These are phyloP conservation scores for Trifolium pratense DNA, from an alignment of 306 rosid species.

Conservation along the genomic window DNA sequence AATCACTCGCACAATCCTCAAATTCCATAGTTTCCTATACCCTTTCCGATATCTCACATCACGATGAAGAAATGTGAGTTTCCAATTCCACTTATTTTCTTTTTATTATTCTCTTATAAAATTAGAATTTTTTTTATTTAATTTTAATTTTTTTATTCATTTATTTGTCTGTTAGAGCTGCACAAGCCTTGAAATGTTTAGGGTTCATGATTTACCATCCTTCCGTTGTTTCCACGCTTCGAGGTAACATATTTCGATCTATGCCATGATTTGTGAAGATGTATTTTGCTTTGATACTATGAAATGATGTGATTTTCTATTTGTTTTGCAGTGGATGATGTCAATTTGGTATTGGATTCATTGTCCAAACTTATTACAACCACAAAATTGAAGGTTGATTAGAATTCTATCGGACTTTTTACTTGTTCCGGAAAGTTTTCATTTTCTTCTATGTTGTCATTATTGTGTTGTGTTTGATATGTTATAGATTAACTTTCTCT, in stretches of 20 bases:
- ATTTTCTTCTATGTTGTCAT: not conserved
- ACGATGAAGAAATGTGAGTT: slow-evolving; percentile 72
- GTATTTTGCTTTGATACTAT: not conserved
- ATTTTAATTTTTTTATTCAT: not conserved
- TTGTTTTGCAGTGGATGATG: slow-evolving; percentile 60
- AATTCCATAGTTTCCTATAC: slow-evolving; percentile 41
- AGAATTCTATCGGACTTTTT: not conserved
- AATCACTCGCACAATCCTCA: slow-evolving; percentile 55
- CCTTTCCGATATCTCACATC: slow-evolving; percentile 54
- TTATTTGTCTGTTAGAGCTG: slow-evolving; percentile 51
- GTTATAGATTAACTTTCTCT: slow-evolving; percentile 2
- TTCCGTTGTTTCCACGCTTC: slow-evolving; percentile 50
- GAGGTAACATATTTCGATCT: slow-evolving; percentile 47
- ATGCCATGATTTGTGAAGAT: not conserved
- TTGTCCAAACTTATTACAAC: slow-evolving; percentile 63
- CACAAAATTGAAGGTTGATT: slow-evolving; percentile 68
- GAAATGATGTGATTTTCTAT: slow-evolving; percentile 10
- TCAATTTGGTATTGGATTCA: slow-evolving; percentile 56
- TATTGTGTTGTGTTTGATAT: not conserved
- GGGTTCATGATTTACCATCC: slow-evolving; percentile 88
- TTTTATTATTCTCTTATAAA: not conserved
- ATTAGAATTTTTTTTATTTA: not conserved
- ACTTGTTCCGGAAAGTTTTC: not conserved
- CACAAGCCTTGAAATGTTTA: slow-evolving; percentile 82
- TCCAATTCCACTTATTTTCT: not conserved